Base-by-base conservation (phyloP, 73 alveolate genomes). In the Paramecium sonneborni region DNA sequence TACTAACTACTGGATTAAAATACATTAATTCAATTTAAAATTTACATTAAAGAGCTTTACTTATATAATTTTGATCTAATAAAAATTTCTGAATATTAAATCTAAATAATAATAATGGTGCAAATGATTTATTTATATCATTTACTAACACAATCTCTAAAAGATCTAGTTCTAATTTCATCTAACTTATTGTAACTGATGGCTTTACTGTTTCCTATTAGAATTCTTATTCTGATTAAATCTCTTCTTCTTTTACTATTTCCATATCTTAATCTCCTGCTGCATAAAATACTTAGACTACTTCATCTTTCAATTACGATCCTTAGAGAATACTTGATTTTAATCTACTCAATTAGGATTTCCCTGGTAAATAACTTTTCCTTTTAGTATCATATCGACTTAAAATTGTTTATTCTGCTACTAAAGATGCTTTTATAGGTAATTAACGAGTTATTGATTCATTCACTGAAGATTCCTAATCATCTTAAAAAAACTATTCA, bases 1-100 rank as follows among this genome's bases (percentile, higher is more conserved):
- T 79, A 46, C 90, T 79, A 1, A 62, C 90, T 11, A 79, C 55
- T 2, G 90, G 90, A 79, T 79, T 79, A 18, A 39, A 79, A 44
- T 41, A 79, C 69, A 79, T 11, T 23, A 79, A 20, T 41, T 62
- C 90, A 43, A 79, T 44, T 41, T 39, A 11, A 7, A 79, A 30
- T 38, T 3, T 8, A 39, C 69, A 32, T 23, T 20, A 9, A 3
- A 79, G 11, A 41, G 55, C 44, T 20, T 46, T 79, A 21, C 62
- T 79, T 6, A 30, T 28, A 10, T 26, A 8, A 41, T 79, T 79
- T 30, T 79, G n/a, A 23, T 79, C 90, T 9, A 79, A 38, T 15
- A 79, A 3, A 21, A 79, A 44, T 6, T 46, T 41, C 10, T 79
- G 5, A 2, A 79, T 20, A 18, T 26, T 24, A 3, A 79, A 79